Evolutionary conservation across 140 eudicot genomes (phyloP), one percentile per base, ranked within the genome.

Genomic region (Stevia rebaudiana): DNA sequence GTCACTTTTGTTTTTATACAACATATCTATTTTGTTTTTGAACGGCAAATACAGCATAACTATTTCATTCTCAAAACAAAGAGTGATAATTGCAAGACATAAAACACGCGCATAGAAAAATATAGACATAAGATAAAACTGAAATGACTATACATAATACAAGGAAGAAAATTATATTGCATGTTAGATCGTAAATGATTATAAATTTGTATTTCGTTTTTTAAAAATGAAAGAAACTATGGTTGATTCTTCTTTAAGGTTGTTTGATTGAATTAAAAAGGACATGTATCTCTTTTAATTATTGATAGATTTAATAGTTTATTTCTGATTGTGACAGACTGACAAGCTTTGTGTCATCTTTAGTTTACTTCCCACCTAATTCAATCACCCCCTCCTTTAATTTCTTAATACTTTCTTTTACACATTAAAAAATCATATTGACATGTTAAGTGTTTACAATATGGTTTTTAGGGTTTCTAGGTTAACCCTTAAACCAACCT

Each of bases 281-380:
- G 79, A 75, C 65, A 61, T 68, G 23, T 50, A 67, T 47, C 24
- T 59, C 18, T 57, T 67, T 67, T 46, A 58, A 68, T 68, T 40
- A 68, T 75, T 51, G 50, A 68, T 40, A 61, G 24, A 41, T 61
- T 60, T 33, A 66, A 58, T 28, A 33, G 35, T 30, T 59, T 61
- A 68, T 39, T 40, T 75, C 59, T 68, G 75, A 75, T 61, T 51
- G 68, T 51, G 80, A 75, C 80, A 75, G 80, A 75, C 80, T 75
- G 75, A 75, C 75, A 68, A 75, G 80, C 80, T 75, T 75, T 75
- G 68, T 68, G 71, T 68, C 80, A 75, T 75, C 75, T 61, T 50
- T 75, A 75, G 80, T 75, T 75, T 75, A 75, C 80, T 75, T 75
- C 53, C 71, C 71, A 61, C 80, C 71, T 51, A 75, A 75, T 75